Base-by-base conservation (phyloP, 805 yeast species). In the Saccharomycopsis capsularis region DNA sequence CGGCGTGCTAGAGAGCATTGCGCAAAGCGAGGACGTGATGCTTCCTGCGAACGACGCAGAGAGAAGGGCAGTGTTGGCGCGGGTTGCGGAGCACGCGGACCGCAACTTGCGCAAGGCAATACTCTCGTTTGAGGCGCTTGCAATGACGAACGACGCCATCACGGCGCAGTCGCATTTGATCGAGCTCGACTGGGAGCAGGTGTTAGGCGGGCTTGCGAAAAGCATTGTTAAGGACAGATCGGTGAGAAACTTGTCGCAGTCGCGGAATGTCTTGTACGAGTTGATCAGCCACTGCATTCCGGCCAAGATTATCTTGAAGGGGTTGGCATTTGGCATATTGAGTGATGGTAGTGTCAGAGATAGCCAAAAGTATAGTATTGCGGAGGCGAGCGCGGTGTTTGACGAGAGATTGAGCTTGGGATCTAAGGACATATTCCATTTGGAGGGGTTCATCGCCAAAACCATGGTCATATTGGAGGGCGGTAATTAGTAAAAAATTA, bases 261-360 rank as follows among this genome's bases (percentile, higher is more conserved):
- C 82, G 57, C 73, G 95, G 71, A 68, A 84, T 30, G 70, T 79
- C 23, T 67, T 91, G 43, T 85, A 93, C 64, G 97, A 93, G 62
- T 68, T 93, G 32, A 65, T 93, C 30, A 80, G 96, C 0, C 99
- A 93, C 64, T 90, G 98, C 57, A 91, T 93, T 36, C 98, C 99
- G 0, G 82, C 97, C 2, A 75, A 81, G 50, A 68, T 79, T n/a
- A 81, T 93, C 19, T 67, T 91, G 57, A 87, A 86, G 59, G 80
- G 70, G 38, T 62, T 84, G 42, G 57, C 76, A 24, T 71, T 78
- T 55, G 69, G 73, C 41, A 62, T 81, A 46, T 52, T 79, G 41
- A 59, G 62, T 15, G 55, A 56, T 36, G 47, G 59, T 22, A 51
- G 54, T 11, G 60, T 62, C 6, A 59, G 58, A 16, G 61, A 58